Evolutionary conservation across 164 flowering plant genomes (phyloP), one percentile per base, ranked within the genome.

Genomic region (Kalanchoe fedtschenkoi): DNA sequence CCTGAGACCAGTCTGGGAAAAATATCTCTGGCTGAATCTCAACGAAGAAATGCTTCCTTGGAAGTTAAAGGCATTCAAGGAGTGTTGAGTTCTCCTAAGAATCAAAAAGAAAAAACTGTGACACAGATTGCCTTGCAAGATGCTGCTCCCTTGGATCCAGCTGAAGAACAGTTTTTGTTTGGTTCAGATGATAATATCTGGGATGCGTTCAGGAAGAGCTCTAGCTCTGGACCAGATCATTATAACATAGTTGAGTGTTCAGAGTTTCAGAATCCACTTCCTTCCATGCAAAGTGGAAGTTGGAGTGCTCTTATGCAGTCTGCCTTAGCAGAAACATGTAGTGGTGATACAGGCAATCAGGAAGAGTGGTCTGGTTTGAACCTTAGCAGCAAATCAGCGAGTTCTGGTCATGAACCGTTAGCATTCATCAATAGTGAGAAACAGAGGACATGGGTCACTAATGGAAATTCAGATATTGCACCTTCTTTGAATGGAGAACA

Each of bases 231-330:
- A 1, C 11, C 68, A 29, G 65, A 72, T 21, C 59, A 30, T 51
- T 61, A 62, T 64, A 42, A 62, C 64, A 28, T 46, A 62, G 73
- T 66, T 60, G 65, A 33, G 26, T 15, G 69, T 58, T 33, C 71
- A n/a, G 78, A 70, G 15, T 33, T 54, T 59, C 43, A 39, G 39
- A 62, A 60, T 58, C 64, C 67, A 62, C 61, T 60, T 51, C 70
- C 81, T 38, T 71, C 79, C 42, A 2, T 74, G 62, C 79, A 74
- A 61, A 74, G 80, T 72, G 78, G 82, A 55, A 76, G 76, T 64
- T 78, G 82, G 82, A 78, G 80, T 78, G 82, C 80, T 58, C 78
- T 78, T 42, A 78, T 78, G 78, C 80, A 76, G 59, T 78, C 80
- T 64, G 80, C 82, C 58, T 74, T 78, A 14, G 80, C 80, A 64